A percentile compares a stretch with the other conserved stretches of the same genome.
Evolutionary conservation across 805 yeast species (phyloP).

Genomic region (Teunomyces aglyptinius): DNA sequence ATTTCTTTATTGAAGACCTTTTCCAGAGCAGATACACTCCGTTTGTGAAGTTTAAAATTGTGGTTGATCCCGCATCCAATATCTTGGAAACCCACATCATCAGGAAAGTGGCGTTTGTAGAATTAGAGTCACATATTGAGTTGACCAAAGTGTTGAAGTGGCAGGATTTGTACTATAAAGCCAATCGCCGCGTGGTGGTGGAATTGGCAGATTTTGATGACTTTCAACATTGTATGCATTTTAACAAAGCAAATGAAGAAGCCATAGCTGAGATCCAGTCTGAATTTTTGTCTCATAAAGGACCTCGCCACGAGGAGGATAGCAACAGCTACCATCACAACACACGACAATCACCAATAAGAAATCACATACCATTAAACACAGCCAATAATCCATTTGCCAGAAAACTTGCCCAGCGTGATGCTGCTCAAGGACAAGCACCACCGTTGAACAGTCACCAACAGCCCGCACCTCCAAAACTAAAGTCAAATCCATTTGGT

Average conservation of each 20-base stretch:
- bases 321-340: background rate
- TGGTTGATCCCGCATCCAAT: constrained; percentile 48
- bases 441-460: constrained; percentile 4
- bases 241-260: constrained; percentile 34
- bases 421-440: background rate
- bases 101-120: constrained; percentile 64
- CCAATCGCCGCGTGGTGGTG: constrained; percentile 36
- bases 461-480: constrained; percentile 18
- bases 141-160: constrained; percentile 60
- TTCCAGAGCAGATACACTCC: constrained; percentile 62
- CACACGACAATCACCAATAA: background rate
- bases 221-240: constrained; percentile 38
- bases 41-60: constrained; percentile 57
- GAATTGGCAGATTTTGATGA: constrained; percentile 42
- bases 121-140: constrained; percentile 49
- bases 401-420: constrained; percentile 2
- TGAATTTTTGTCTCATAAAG: constrained; percentile 25
- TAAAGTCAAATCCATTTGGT: constrained; percentile 73
- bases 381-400: constrained; percentile 3
- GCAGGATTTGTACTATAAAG: constrained; percentile 54
- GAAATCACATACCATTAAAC: constrained; percentile 1
- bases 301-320: background rate
- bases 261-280: constrained; percentile 31
- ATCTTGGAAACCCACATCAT: constrained; percentile 36
- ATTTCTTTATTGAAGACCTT: constrained; percentile 53